Conservation (phyloP, 148 eudicot genomes). For the Gaultheria prostrata region DNA sequence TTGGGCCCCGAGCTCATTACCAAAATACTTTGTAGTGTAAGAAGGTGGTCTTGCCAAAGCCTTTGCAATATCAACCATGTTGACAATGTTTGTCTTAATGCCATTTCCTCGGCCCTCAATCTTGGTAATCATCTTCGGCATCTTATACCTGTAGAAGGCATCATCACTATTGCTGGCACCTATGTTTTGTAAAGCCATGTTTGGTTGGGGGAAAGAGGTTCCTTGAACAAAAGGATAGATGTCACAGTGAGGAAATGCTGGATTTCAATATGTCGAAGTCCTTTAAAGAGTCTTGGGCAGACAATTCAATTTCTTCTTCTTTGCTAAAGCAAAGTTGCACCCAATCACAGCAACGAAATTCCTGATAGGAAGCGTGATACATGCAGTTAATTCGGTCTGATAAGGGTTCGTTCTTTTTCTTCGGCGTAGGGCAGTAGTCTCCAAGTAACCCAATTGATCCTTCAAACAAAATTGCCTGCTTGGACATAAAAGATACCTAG, state of each 20-base stretch:
- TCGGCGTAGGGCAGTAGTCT: conserved; percentile 62
- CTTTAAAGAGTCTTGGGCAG: conserved; percentile 27
- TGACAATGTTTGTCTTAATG: conserved; percentile 83
- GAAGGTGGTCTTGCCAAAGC: conserved; percentile 83
- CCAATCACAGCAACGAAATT: conserved; percentile 44
- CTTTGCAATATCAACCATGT: conserved; percentile 85
- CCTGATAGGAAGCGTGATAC: conserved; percentile 46
- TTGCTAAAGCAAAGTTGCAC: conserved; percentile 35
- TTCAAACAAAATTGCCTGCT: conserved; percentile 52
- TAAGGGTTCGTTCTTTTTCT: conserved; percentile 40
- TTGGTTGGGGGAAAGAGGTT: conserved; percentile 13
- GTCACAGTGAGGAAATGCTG: neutral
- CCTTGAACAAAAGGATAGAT: neutral
- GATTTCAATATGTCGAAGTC: conserved; percentile 16
- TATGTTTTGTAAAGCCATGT: conserved; percentile 84
- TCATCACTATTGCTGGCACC: conserved; percentile 80
- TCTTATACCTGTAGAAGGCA: conserved; percentile 95
- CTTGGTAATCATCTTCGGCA: conserved; percentile 84
- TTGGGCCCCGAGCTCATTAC: conserved; percentile 87
- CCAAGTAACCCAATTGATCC: conserved; percentile 78
- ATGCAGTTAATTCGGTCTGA: conserved; percentile 43
- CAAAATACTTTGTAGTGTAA: conserved; percentile 79
- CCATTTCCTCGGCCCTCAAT: conserved; percentile 87
- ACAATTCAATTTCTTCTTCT: conserved; percentile 11
- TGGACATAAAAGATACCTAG: conserved; percentile 76